Base-by-base conservation (phyloP, 2,329 filamentous ascomycete species). In the Claviceps spartinae region DNA sequence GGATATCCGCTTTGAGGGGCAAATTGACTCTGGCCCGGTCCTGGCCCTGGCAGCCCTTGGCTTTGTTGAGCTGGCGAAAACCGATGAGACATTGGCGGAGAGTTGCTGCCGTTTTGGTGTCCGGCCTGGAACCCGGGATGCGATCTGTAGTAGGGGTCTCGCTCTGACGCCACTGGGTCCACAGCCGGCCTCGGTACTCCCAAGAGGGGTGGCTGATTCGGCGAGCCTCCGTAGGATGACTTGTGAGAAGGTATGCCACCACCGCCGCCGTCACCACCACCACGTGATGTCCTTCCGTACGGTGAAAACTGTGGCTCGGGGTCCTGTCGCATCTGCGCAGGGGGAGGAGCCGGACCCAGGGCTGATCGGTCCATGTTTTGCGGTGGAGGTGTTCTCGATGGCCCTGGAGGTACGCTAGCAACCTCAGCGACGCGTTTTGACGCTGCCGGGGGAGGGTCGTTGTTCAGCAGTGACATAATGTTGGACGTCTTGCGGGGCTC, bases 401-500 rank as follows among this genome's bases (percentile, higher is more conserved):
- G 72, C n/a, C 68, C 62, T 42, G 66, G 56, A 11, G 67, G 61
- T 16, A 60, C 60, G 49, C 61, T 60, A 11, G 70, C 67, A 9
- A 79, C 68, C 51, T 79, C 76, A 42, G 55, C 66, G 34, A 79
- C 66, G 36, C 76, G 70, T 63, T 79, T 79, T n/a, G 72, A 72
- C 6, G 73, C 67, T 5, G 72, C 67, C 3, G 67, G 68, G 7
- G 74, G 72, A 50, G 82, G 80, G 55, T 82, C 78, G 57, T 82
- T 78, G 57, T 82, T 82, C 3, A 84, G 69, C 54, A 84, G 63
- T 0, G 78, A 78, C 74, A 82, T 81, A 55, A 84, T 73, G 56
- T 70, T 83, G 14, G 79, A 82, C 7, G 74, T 81, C 67, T 82
- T 83, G n/a, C 75, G 72, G 47, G 67, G 67, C 57, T 78, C 75